Conservation (phyloP, 495 filamentous ascomycete species). For the Penicillium turbatum region DNA sequence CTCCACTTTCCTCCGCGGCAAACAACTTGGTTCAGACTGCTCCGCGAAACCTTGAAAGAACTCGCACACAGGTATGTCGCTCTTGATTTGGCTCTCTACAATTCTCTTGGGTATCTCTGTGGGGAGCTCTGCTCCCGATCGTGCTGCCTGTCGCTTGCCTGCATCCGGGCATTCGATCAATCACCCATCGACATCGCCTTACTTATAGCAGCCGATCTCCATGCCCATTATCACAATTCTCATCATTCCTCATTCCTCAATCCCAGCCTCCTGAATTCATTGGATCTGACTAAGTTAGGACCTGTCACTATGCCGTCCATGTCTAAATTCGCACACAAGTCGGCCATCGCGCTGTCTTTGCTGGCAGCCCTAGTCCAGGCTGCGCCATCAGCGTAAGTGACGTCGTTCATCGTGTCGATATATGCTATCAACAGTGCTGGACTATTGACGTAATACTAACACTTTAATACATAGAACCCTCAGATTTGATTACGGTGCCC, state of each 20-base stretch:
- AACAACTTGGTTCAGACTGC: not conserved
- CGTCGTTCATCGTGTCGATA: too few relatives aligned
- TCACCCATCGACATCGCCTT: slow-evolving; percentile 18
- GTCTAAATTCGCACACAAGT: slow-evolving; percentile 27
- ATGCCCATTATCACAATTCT: slow-evolving; percentile 29
- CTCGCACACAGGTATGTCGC: slow-evolving; percentile 18
- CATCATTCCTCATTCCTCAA: slow-evolving; percentile 24
- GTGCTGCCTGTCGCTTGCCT: slow-evolving; percentile 2
- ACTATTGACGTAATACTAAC: slow-evolving; percentile 7
- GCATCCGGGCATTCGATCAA: slow-evolving; percentile 14
- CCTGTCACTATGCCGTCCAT: slow-evolving; percentile 34
- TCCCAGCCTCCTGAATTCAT: slow-evolving; percentile 23
- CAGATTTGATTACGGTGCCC: slow-evolving; percentile 41
- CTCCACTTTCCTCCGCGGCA: slow-evolving; percentile 6
- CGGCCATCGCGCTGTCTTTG: slow-evolving; percentile 33
- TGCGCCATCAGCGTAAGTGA: slow-evolving; percentile 34
- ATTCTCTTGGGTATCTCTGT: not conserved
- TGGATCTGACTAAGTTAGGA: slow-evolving; percentile 9
- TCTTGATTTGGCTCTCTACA: not conserved
- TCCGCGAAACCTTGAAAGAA: not conserved
- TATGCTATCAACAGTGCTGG: not conserved
- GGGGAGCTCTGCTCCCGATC: slow-evolving; percentile 15
- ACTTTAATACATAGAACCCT: slow-evolving; percentile 24
- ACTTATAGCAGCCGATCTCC: slow-evolving; percentile 39
- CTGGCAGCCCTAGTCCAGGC: slow-evolving; percentile 33